Conservation (phyloP, 2,329 filamentous ascomycete genomes). For the Waltergamsia citrina region DNA sequence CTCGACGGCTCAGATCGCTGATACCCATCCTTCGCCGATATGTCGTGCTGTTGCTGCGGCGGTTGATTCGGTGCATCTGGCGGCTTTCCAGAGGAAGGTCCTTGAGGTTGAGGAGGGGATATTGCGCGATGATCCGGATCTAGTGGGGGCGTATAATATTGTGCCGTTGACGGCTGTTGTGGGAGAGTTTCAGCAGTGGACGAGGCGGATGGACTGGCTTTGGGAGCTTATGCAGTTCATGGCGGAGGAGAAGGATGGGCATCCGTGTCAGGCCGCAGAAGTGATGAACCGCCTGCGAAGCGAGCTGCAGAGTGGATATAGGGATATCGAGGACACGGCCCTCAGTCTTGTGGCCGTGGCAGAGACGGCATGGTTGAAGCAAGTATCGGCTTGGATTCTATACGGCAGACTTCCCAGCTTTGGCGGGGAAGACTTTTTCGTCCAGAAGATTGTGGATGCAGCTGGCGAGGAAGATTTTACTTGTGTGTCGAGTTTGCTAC, state of each 20-base stretch:
- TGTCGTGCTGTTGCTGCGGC: constrained; percentile 80
- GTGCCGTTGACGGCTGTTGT: constrained; percentile 83
- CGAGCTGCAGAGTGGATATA: constrained; percentile 80
- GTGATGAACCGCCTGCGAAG: constrained; percentile 69
- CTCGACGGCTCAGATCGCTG: constrained; percentile 57
- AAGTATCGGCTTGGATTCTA: constrained; percentile 81
- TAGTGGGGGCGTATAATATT: constrained; percentile 87
- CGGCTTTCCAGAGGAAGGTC: constrained; percentile 73
- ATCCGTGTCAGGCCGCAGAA: constrained; percentile 53
- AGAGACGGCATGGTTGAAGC: constrained; percentile 85
- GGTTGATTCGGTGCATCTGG: constrained; percentile 65
- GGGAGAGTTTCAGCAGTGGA: constrained; percentile 81
- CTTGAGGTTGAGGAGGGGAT: constrained; percentile 76
- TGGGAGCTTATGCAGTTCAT: constrained; percentile 67
- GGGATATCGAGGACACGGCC: constrained; percentile 72
- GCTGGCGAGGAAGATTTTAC: constrained; percentile 40
- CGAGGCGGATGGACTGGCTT: constrained; percentile 75
- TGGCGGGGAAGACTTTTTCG: constrained; percentile 80
- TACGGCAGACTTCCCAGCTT: constrained; percentile 76
- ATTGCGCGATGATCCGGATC: constrained; percentile 62
- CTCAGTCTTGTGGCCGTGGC: constrained; percentile 65
- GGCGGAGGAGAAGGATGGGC: constrained; percentile 20
- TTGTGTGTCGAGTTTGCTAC: constrained; percentile 52
- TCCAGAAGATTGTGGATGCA: constrained; percentile 35
- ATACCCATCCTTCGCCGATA: constrained; percentile 67